Evolutionary conservation across 1,284 basidiomycete genomes (phyloP).

Genomic region (Moesziomyces parantarcticus): DNA sequence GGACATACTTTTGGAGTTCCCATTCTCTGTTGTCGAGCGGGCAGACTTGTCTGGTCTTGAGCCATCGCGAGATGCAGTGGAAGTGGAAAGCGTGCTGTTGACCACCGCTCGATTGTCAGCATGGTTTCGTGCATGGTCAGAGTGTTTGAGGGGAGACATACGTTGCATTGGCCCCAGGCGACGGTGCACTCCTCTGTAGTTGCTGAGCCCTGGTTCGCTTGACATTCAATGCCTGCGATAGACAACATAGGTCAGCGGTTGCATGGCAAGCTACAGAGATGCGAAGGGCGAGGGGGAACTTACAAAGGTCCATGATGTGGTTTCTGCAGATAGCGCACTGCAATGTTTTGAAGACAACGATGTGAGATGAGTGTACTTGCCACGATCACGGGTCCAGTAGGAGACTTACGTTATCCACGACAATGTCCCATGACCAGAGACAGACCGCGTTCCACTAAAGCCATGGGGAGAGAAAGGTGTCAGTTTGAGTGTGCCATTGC

Average conservation of each 20-base stretch:
- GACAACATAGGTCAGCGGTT: neutral
- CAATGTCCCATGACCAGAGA: slow-evolving; percentile 67
- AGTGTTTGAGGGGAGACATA: slow-evolving; percentile 69
- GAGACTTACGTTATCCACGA: slow-evolving; percentile 65
- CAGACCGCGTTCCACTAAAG: slow-evolving; percentile 66
- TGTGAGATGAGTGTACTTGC: neutral
- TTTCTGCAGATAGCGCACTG: slow-evolving; percentile 68
- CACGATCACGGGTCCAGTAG: too few relatives aligned
- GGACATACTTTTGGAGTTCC: slow-evolving; percentile 87
- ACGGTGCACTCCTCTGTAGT: slow-evolving; percentile 98
- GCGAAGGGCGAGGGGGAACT: slow-evolving; percentile 11
- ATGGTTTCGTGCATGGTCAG: too few relatives aligned
- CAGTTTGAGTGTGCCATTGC: slow-evolving; percentile 1
- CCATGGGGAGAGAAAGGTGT: neutral
- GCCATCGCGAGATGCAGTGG: slow-evolving; percentile 99
- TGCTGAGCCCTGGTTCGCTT: slow-evolving; percentile 96
- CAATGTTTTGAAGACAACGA: neutral
- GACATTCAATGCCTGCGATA: slow-evolving; percentile 92
- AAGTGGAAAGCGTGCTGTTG: slow-evolving; percentile 98
- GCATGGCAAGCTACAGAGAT: too few relatives aligned
- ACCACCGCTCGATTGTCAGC: neutral
- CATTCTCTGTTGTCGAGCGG: slow-evolving; percentile 91
- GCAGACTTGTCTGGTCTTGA: slow-evolving; percentile 98
- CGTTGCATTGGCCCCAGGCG: slow-evolving; percentile 99
- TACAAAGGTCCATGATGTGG: slow-evolving; percentile 68